Evolutionary conservation across 805 yeast genomes (phyloP), one percentile per base, ranked within the genome.

Genomic region (Naumovozyma dairenensis): DNA sequence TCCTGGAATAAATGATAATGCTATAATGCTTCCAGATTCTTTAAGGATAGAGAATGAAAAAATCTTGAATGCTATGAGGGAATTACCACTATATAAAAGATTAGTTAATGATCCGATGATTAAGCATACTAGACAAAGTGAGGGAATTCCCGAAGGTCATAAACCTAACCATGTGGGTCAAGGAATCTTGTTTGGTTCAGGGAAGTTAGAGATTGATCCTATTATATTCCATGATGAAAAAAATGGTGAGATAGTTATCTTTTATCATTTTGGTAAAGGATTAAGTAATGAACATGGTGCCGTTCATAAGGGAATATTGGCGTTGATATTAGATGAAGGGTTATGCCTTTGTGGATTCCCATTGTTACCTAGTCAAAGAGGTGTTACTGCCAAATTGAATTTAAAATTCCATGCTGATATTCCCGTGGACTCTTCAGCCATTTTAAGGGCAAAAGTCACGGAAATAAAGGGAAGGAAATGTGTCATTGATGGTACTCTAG

Each of bases 291-390:
- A 71, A 31, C 80, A 77, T 31, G 83, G 83, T 1, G 73, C 74
- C 33, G 71, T 89, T 14, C 94, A 85, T 52, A 80, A 81, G 46
- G 96, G 96, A 3, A 66, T 87, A 3, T 58, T 83, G 4, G 70
- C 93, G 2, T 77, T 94, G 2, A 55, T 89, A 10, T 43, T 89
- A 34, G 97, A 89, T 57, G 96, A 87, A 53, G 79, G 80, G 0
- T 60, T 89, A 19, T 84, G 95, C 48, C 67, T 75, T 28, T 81
- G 94, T 49, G 97, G 96, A 12, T 89, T 86, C 53, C 75, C 84
- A 3, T 61, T 69, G 18, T 63, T 89, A 9, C 97, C 97, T 1
- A 74, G 77, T 37, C 71, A 75, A 36, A 67, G 80, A 32, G 98
- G 97, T 10, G 95, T 92, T 16, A 89, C 98, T 0, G 98, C 95